Conservation (phyloP, 108 stramenopile genomes). For the Discostella stelligeroides region DNA sequence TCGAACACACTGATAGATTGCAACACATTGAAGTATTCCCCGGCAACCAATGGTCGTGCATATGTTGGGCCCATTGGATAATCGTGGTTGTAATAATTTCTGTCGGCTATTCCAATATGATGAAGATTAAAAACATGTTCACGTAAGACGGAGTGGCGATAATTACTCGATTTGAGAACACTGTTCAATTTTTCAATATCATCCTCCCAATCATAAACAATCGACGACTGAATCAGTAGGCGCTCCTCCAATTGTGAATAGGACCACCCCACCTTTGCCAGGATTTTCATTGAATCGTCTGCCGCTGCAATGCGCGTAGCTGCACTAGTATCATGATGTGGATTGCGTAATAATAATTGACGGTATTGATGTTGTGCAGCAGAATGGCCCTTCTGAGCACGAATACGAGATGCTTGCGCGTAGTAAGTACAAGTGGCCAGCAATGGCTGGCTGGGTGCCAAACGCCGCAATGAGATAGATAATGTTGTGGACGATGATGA, state of each 20-base stretch:
- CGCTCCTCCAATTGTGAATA: conserved; percentile 1
- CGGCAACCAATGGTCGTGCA: conserved; percentile 30
- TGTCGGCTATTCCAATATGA: conserved; percentile 7
- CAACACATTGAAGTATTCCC: conserved; percentile 29
- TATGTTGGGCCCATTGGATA: conserved; percentile 55
- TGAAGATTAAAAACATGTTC: conserved; percentile 30
- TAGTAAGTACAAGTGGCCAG: conserved; percentile 6
- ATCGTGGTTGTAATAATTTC: conserved; percentile 22
- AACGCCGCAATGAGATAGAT: neutral
- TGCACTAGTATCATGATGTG: conserved; percentile 51
- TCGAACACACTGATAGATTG: conserved; percentile 11
- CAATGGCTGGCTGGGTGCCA: neutral
- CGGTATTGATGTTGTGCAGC: conserved; percentile 53
- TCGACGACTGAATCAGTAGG: conserved; percentile 15
- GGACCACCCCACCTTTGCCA: conserved; percentile 18
- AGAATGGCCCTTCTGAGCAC: conserved; percentile 52
- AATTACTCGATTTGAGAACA: conserved; percentile 29
- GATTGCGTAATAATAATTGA: conserved; percentile 35
- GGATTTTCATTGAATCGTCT: conserved; percentile 15
- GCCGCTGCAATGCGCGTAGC: conserved; percentile 61
- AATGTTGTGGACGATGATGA: neutral
- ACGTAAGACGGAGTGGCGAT: conserved; percentile 31
- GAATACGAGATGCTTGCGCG: conserved; percentile 52
- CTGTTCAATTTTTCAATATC: conserved; percentile 32
- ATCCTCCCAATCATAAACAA: conserved; percentile 16